Percentiles rank a stretch among this genome's conserved stretches.
Evolutionary conservation across 495 filamentous ascomycete species (phyloP).

Genomic region (Jackrogersella minutella): DNA sequence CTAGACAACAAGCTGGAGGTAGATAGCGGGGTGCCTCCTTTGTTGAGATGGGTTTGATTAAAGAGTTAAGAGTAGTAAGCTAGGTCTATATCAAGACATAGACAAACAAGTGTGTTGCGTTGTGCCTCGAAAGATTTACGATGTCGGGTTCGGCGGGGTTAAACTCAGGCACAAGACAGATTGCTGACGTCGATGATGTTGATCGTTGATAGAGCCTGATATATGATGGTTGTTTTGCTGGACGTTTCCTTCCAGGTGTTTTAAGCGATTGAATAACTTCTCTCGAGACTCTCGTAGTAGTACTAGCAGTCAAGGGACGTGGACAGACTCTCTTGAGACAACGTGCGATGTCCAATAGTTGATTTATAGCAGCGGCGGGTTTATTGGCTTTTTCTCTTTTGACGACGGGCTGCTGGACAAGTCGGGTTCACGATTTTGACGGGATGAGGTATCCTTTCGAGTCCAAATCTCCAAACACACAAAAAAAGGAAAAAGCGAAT

Average conservation of each 20-base stretch:
- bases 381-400: conserved; percentile 13
- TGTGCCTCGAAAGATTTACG: conserved; percentile 11
- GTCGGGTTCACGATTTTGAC: conserved; percentile 33
- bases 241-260: conserved; percentile 43
- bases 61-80: conserved; percentile 23
- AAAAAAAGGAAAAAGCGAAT: conserved; percentile 64
- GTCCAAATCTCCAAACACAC: conserved; percentile 53
- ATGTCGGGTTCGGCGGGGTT: conserved; percentile 24
- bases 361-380: conserved; percentile 19
- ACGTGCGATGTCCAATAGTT: conserved; percentile 39
- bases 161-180: conserved; percentile 21
- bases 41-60: conserved; percentile 27
- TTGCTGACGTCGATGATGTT: conserved; percentile 29
- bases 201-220: neutral
- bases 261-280: conserved; percentile 50
- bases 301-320: conserved; percentile 38
- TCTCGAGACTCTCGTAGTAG: conserved; percentile 41
- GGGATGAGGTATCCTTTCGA: conserved; percentile 35
- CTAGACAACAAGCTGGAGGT: conserved; percentile 28
- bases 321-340: conserved; percentile 30
- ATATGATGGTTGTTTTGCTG: conserved; percentile 33
- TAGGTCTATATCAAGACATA: conserved; percentile 40
- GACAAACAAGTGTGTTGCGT: conserved; percentile 4
- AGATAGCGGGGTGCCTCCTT: conserved; percentile 28
- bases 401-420: conserved; percentile 38